phyloP scores from a whole-genome alignment of 805 yeast species.

The Priceomyces melissophilus region DNA sequence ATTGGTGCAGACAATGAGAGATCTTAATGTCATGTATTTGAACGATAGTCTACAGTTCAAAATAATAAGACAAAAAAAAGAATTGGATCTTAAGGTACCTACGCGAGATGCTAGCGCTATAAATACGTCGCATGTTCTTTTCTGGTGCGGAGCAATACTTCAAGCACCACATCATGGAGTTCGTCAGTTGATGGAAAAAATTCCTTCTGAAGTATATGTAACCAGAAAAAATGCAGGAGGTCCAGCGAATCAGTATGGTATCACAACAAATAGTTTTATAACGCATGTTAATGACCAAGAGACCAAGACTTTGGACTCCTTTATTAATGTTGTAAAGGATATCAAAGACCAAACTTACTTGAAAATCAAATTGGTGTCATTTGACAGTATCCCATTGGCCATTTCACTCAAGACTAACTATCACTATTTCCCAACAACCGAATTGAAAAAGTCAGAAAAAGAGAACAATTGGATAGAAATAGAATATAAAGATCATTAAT shows the following conservation, averaged over 20 bases:
- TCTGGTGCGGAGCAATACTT: slow-evolving; percentile 80
- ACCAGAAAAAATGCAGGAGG: slow-evolving; percentile 74
- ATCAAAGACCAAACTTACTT: slow-evolving; percentile 81
- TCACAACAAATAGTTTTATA: slow-evolving; percentile 76
- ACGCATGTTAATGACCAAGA: slow-evolving; percentile 82
- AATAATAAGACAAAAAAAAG: slow-evolving; percentile 68
- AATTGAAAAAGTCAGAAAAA: slow-evolving; percentile 46
- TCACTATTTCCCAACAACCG: slow-evolving; percentile 80
- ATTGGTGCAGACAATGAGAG: slow-evolving; percentile 64
- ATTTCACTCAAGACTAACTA: slow-evolving; percentile 81
- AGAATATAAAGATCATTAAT: slow-evolving; percentile 34
- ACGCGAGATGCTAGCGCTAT: slow-evolving; percentile 57
- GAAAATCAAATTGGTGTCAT: slow-evolving; percentile 75
- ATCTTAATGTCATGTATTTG: slow-evolving; percentile 51
- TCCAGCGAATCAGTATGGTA: slow-evolving; percentile 80
- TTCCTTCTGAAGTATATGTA: slow-evolving; percentile 84
- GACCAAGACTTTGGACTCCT: slow-evolving; percentile 67
- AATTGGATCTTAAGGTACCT: slow-evolving; percentile 58
- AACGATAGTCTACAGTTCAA: slow-evolving; percentile 50
- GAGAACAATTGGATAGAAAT: slow-evolving; percentile 48
- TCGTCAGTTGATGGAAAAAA: slow-evolving; percentile 69
- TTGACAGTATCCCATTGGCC: slow-evolving; percentile 85
- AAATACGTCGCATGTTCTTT: slow-evolving; percentile 62
- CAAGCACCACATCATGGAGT: slow-evolving; percentile 94
- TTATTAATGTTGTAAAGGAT: slow-evolving; percentile 59